Evolutionary conservation across 2,329 filamentous ascomycete species (phyloP).

Genomic region (Fusarium chaquense): DNA sequence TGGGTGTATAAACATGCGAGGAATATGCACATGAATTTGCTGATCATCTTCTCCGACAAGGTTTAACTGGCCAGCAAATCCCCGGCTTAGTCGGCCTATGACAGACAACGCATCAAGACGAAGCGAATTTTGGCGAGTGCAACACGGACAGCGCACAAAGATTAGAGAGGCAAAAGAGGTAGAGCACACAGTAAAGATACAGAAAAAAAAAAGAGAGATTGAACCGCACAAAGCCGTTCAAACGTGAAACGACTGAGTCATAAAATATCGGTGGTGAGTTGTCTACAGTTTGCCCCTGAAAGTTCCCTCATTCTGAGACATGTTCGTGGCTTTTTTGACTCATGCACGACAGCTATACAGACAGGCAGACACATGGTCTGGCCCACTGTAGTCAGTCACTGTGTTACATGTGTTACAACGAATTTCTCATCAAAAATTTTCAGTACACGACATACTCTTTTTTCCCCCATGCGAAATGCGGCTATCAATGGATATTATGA

Average conservation of each 20-base stretch:
- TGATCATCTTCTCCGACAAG: background rate
- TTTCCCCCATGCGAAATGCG: constrained; percentile 21
- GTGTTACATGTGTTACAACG: constrained; percentile 15
- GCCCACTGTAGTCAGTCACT: constrained; percentile 9
- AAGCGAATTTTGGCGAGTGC: constrained; percentile 28
- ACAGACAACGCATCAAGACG: background rate
- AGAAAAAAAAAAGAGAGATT: background rate
- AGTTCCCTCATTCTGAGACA: background rate
- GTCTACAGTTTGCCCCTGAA: background rate
- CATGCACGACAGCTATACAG: constrained; percentile 13
- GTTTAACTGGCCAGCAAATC: constrained; percentile 1
- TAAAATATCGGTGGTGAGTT: background rate
- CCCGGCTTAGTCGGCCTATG: background rate
- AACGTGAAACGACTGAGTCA: background rate
- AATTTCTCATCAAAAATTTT: constrained; percentile 3
- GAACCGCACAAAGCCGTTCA: background rate
- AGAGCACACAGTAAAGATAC: background rate
- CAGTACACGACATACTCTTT: background rate
- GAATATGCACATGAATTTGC: constrained; percentile 3
- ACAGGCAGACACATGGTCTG: constrained; percentile 2
- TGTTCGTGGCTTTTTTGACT: constrained; percentile 24
- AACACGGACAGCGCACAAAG: constrained; percentile 23
- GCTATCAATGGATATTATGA: constrained; percentile 18
- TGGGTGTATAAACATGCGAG: background rate
- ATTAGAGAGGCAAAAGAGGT: background rate